Conservation (phyloP, 106 monocot species). For the Platanthera guangdongensis region DNA sequence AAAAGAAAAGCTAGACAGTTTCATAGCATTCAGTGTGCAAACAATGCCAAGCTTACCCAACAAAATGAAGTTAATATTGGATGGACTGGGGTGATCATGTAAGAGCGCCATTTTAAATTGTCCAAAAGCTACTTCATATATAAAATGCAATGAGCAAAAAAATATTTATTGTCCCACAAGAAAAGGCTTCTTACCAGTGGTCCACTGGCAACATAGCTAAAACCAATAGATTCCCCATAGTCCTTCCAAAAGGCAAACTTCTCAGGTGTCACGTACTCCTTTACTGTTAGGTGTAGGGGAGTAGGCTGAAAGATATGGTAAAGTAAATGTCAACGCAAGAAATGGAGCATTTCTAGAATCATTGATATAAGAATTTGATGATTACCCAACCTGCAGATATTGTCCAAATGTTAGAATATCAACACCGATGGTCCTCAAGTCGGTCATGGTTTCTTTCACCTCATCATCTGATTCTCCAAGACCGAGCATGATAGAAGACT, state of each 20-base stretch:
- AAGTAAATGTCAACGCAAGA: conserved; percentile 1
- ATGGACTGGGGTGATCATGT: background rate
- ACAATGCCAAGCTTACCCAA: no score
- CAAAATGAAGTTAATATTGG: background rate
- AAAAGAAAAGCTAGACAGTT: no score
- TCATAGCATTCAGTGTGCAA: background rate
- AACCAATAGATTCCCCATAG: conserved; percentile 85
- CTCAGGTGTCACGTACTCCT: conserved; percentile 90
- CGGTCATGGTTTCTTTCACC: conserved; percentile 70
- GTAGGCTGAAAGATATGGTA: conserved; percentile 58
- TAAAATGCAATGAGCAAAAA: background rate
- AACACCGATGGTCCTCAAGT: conserved; percentile 76
- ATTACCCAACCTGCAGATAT: conserved; percentile 69
- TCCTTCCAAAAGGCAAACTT: conserved; percentile 92
- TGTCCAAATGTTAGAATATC: conserved; percentile 95
- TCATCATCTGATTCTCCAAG: conserved; percentile 94
- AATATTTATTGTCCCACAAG: background rate
- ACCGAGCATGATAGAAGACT: conserved; percentile 90
- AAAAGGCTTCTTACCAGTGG: conserved; percentile 60
- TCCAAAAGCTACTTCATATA: background rate
- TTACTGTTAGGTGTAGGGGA: conserved; percentile 80
- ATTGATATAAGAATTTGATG: background rate
- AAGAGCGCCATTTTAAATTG: background rate
- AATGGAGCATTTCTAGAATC: background rate
- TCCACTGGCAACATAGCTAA: conserved; percentile 87